Evolutionary conservation across 2,329 filamentous ascomycete genomes (phyloP).

Genomic region (Gaeumannomyces sp.): DNA sequence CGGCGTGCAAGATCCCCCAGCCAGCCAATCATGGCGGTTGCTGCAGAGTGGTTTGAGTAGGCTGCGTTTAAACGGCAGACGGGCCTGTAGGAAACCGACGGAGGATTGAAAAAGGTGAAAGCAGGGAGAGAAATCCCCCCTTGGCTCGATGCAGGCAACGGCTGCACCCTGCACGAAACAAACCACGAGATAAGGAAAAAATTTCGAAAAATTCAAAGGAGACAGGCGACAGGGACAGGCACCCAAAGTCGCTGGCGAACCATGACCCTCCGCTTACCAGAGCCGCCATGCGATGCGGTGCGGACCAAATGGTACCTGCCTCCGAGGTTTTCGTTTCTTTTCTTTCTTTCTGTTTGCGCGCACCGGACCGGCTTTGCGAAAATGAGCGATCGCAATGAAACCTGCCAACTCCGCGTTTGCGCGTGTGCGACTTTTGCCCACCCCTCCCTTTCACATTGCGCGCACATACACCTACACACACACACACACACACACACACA

Average conservation of each 20-base stretch:
- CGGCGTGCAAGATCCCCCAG: background rate
- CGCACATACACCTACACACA: too few relatives aligned
- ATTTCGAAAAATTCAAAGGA: too few relatives aligned
- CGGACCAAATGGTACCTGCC: background rate
- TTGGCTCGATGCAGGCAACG: background rate
- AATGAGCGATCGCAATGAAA: background rate
- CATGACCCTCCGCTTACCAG: background rate
- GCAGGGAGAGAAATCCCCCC: background rate
- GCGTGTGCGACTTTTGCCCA: background rate
- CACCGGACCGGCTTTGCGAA: background rate
- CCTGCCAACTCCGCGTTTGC: too few relatives aligned
- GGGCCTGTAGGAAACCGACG: background rate
- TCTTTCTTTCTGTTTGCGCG: background rate
- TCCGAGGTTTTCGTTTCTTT: background rate
- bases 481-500: too few relatives aligned
- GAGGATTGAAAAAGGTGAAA: background rate
- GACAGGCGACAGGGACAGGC: background rate
- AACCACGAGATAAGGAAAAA: too few relatives aligned
- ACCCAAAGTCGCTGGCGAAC: background rate
- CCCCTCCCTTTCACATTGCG: background rate
- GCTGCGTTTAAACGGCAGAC: background rate
- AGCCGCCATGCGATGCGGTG: background rate
- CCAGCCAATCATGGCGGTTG: background rate
- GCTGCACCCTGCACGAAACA: background rate
- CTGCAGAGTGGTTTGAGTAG: background rate